Evolutionary conservation across 768 basidiomycete genomes (phyloP).

Genomic region (Pulveroboletus sp.): DNA sequence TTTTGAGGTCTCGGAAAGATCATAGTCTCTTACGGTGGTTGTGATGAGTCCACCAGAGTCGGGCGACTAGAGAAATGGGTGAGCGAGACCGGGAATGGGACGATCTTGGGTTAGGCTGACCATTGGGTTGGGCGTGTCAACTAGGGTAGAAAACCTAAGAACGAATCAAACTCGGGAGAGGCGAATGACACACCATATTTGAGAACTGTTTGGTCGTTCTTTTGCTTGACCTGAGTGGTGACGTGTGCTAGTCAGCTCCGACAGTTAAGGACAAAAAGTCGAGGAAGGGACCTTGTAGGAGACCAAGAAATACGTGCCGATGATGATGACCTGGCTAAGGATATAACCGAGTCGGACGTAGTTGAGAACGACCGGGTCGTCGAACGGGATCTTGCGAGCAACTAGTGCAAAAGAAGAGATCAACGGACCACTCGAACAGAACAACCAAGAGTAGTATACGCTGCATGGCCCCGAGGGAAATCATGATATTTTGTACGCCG

Average conservation of each 20-base stretch:
- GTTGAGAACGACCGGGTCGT: slow-evolving; percentile 75
- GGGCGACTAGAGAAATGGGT: slow-evolving; percentile 38
- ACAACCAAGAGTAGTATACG: slow-evolving; percentile 34
- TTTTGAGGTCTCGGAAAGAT: slow-evolving; percentile 84
- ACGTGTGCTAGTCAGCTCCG: slow-evolving; percentile 13
- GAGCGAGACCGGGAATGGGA: not conserved
- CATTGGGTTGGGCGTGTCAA: slow-evolving; percentile 74
- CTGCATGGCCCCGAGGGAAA: slow-evolving; percentile 95
- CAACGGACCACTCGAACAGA: not conserved
- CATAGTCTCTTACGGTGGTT: slow-evolving; percentile 93
- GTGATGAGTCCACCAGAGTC: slow-evolving; percentile 73
- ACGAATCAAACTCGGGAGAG: not conserved
- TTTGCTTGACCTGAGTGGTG: slow-evolving; percentile 69
- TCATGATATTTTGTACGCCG: slow-evolving; percentile 73
- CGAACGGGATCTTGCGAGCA: slow-evolving; percentile 86
- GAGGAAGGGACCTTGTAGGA: slow-evolving; percentile 57
- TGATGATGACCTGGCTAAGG: slow-evolving; percentile 60
- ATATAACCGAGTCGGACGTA: slow-evolving; percentile 86
- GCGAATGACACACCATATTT: slow-evolving; percentile 72
- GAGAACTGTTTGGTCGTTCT: slow-evolving; percentile 93
- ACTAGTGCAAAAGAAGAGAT: slow-evolving; percentile 43
- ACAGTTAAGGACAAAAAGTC: not conserved
- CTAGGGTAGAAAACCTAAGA: slow-evolving; percentile 34
- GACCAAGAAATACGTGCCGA: slow-evolving; percentile 77
- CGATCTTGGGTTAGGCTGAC: slow-evolving; percentile 35